phyloP scores from a whole-genome alignment of 768 basidiomycete genomes.

The Lepiota subincarnata region DNA sequence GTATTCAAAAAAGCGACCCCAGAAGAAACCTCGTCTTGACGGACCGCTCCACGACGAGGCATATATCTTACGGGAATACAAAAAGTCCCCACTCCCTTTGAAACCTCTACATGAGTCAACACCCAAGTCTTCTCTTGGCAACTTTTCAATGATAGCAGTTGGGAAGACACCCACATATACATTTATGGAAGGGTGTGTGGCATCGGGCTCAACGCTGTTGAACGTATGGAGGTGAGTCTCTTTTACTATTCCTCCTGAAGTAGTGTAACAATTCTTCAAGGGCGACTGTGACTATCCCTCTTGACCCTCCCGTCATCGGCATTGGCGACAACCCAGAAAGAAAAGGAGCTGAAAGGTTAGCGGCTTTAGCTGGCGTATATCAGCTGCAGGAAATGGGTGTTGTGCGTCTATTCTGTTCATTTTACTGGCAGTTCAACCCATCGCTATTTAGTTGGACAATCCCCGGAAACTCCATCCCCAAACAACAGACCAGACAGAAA shows the following conservation, averaged over 20 bases:
- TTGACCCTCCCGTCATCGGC: conserved; percentile 44
- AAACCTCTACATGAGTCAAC: conserved; percentile 28
- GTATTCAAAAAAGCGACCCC: conserved; percentile 7
- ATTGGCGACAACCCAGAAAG: conserved; percentile 56
- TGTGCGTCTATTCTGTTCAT: conserved; percentile 41
- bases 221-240: conserved; percentile 43
- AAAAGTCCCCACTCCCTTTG: conserved; percentile 26
- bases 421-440: not conserved
- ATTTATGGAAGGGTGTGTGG: conserved; percentile 25
- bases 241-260: not conserved
- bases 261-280: conserved; percentile 20
- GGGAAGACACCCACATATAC: conserved; percentile 30
- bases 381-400: conserved; percentile 61
- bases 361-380: conserved; percentile 68
- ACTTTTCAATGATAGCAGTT: conserved; percentile 28
- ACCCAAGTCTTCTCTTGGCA: conserved; percentile 39
- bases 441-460: conserved; percentile 33
- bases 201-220: conserved; percentile 18
- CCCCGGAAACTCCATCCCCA: conserved; percentile 26
- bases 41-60: conserved; percentile 31
- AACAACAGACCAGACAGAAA: conserved; percentile 18
- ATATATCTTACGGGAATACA: conserved; percentile 29
- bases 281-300: conserved; percentile 33
- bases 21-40: conserved; percentile 20
- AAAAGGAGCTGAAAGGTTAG: conserved; percentile 70